Evolutionary conservation across 257 asterid species (phyloP).

Genomic region (Solanum pinnatisectum): DNA sequence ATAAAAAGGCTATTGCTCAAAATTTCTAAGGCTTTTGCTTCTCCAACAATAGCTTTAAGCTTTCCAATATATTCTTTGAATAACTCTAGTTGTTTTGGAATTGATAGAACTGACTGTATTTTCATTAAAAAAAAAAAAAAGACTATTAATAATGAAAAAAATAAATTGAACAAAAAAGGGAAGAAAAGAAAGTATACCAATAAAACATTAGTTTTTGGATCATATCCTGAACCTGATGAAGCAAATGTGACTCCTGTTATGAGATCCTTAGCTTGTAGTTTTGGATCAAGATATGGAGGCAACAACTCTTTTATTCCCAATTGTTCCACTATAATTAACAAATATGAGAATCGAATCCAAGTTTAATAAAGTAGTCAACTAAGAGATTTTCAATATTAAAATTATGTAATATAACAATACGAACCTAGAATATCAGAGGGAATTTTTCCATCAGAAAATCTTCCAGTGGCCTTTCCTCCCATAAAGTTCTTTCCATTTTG

Average conservation of each 20-base stretch:
- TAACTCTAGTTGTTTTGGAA: slow-evolving; percentile 7
- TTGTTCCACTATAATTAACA: slow-evolving; percentile 26
- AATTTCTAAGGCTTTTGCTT: background rate
- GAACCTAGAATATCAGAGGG: slow-evolving; percentile 48
- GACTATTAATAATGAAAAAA: background rate
- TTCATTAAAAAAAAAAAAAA: background rate
- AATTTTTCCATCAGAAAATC: slow-evolving; percentile 51
- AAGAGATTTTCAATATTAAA: too few species aligned
- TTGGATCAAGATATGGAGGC: slow-evolving; percentile 49
- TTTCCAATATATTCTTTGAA: slow-evolving; percentile 14
- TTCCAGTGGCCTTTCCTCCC: slow-evolving; percentile 46
- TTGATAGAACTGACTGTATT: slow-evolving; percentile 8
- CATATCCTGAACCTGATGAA: slow-evolving; percentile 53
- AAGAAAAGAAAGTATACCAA: slow-evolving; percentile 9
- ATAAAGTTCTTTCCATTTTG: slow-evolving; percentile 48
- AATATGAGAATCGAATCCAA: too few species aligned
- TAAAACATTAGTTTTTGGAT: slow-evolving; percentile 39
- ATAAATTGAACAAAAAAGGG: background rate
- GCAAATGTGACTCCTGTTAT: slow-evolving; percentile 62
- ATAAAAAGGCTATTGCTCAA: slow-evolving; percentile 5
- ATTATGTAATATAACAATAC: too few species aligned
- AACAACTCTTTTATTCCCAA: slow-evolving; percentile 35
- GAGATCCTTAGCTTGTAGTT: slow-evolving; percentile 38
- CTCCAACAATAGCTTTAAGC: slow-evolving; percentile 15
- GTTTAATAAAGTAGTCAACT: too few species aligned